Evolutionary conservation across 352 stramenopile genomes (phyloP).

Genomic region (Phytophthora colocasiae): DNA sequence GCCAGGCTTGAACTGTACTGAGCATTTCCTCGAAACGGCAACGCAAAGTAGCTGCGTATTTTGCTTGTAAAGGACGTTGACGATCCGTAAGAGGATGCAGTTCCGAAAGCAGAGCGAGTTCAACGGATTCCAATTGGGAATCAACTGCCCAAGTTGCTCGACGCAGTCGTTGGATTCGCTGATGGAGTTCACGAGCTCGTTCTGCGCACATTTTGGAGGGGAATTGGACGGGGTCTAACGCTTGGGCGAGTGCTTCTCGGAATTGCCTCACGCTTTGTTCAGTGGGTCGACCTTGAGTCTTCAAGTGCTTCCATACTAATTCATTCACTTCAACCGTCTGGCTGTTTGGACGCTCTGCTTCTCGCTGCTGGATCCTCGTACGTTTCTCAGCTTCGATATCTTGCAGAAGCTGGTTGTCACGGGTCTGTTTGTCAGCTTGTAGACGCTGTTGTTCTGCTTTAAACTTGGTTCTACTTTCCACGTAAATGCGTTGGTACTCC

Average conservation of each 20-base stretch:
- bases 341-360: slow-evolving; percentile 13
- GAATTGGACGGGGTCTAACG: slow-evolving; percentile 22
- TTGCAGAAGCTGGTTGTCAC: slow-evolving; percentile 22
- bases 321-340: slow-evolving; percentile 1
- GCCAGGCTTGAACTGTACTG: slow-evolving; percentile 32
- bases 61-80: slow-evolving; percentile 43
- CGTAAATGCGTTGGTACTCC: slow-evolving; percentile 31
- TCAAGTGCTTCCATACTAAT: slow-evolving; percentile 36
- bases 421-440: slow-evolving; percentile 12
- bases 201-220: slow-evolving; percentile 27
- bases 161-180: slow-evolving; percentile 36
- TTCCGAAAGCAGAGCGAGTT: slow-evolving; percentile 45
- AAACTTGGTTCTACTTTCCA: slow-evolving; percentile 23
- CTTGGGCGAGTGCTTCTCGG: slow-evolving; percentile 19
- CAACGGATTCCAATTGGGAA: slow-evolving; percentile 40
- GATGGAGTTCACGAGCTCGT: slow-evolving; percentile 30
- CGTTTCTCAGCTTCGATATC: slow-evolving; percentile 23
- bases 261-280: slow-evolving; percentile 18
- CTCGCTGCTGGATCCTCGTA: slow-evolving; percentile 19
- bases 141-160: slow-evolving; percentile 28
- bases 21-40: slow-evolving; percentile 32
- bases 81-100: slow-evolving; percentile 12
- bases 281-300: slow-evolving; percentile 15
- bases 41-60: slow-evolving; percentile 48
- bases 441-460: slow-evolving; percentile 22